Evolutionary conservation across 306 rosid genomes (phyloP), one percentile per base, ranked within the genome.

Genomic region (Quercus agrifolia): DNA sequence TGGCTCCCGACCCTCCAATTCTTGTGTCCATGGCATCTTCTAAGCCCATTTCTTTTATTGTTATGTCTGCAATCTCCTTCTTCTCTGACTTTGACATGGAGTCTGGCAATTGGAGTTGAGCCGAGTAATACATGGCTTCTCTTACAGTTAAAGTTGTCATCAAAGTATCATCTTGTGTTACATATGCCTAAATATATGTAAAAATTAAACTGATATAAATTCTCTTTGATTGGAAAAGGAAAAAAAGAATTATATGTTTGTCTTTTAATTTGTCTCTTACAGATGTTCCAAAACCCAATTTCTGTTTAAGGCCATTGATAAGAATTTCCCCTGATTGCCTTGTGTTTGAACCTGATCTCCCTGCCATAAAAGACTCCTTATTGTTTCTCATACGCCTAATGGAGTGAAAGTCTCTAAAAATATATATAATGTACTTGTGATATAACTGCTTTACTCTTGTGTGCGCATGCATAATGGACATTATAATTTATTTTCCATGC

Each of bases 21-120:
- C 90, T 81, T 2, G 90, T 87, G 81, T 87, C 28, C 4, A 76
- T 56, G 23, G 88, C 80, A 57, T 87, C 88, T 79, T 87, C 88
- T 10, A 87, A 54, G 20, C 90, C 90, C 88, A 87, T 87, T 54
- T 87, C 88, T 81, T 41, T 83, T 3, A 86, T 80, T 74, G 89
- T 86, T 20, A 30, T 17, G 1, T 79, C 88, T 27, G 90, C 90
- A 77, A 83, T 84, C 35, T 82, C 83, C 71, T 77, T 82, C 35
- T 87, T 87, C 83, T 87, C 85, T 74, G 71, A 49, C 2, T 79
- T 84, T 0, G 88, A 69, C 86, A 87, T 84, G 4, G 83, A 19
- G 55, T 87, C 86, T 0, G 88, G 88, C 5, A 87, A 68, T 70
- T 87, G 90, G 21, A 87, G 90, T 55, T 87, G 88, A 19, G 90